phyloP scores from a whole-genome alignment of 1,284 basidiomycete species.

The Cutaneotrichosporon mucoides region DNA sequence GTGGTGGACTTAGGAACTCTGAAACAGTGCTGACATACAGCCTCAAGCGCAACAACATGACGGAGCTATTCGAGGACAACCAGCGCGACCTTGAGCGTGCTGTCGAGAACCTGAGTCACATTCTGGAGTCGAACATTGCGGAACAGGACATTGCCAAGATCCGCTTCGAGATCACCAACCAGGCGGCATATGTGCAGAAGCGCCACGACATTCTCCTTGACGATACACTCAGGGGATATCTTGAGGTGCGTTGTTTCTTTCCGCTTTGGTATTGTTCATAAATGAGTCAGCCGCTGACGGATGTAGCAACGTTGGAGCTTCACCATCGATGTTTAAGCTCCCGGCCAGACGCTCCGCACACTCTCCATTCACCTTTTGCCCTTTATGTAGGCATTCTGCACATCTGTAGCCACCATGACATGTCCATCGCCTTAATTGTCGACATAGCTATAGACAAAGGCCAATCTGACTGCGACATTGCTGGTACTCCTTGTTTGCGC shows the following conservation, averaged over 20 bases:
- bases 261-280: too few species aligned
- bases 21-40: slow-evolving; percentile 16
- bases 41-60: slow-evolving; percentile 76
- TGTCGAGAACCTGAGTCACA: slow-evolving; percentile 88
- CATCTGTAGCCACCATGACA: too few species aligned
- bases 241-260: slow-evolving; percentile 46
- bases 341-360: too few species aligned
- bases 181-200: slow-evolving; percentile 94
- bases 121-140: slow-evolving; percentile 77
- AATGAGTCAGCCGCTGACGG: too few species aligned
- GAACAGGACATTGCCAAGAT: slow-evolving; percentile 79
- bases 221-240: slow-evolving; percentile 86
- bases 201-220: slow-evolving; percentile 91
- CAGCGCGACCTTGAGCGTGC: slow-evolving; percentile 92
- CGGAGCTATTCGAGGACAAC: slow-evolving; percentile 95
- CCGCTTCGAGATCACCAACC: slow-evolving; percentile 89
- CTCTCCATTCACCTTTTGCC: too few species aligned
- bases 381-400: too few species aligned
- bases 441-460: too few species aligned
- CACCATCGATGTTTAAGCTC: too few species aligned
- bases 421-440: too few species aligned
- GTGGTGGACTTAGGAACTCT: slow-evolving; percentile 13
- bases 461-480: too few species aligned
- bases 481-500: too few species aligned
- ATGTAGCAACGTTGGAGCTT: too few species aligned